Base-by-base conservation (phyloP, 164 flowering plant species). In the Magnolia sinica region DNA sequence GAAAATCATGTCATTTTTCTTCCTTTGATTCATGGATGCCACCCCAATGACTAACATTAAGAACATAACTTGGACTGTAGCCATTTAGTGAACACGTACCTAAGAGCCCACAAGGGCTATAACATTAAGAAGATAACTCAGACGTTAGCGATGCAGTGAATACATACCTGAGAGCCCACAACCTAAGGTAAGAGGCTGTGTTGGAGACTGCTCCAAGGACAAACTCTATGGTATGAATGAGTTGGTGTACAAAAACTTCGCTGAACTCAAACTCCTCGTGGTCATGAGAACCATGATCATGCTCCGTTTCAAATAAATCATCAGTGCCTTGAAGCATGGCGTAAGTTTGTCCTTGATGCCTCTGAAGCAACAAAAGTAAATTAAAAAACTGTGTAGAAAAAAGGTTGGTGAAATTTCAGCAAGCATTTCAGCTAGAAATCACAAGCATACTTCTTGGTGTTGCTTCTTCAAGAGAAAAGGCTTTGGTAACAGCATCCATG, bases 171-270 rank as follows among this genome's bases (percentile, higher is more conserved):
- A 94, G 91, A 51, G 99, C 98, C 99, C 99, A 96, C 64, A 96
- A 79, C 64, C 99, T 95, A 82, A 96, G 98, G 79, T 96, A 96
- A 0, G 99, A 96, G 79, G 99, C 99, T 19, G 99, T 96, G 80
- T 96, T 96, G 51, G 99, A 96, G 72, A 96, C 95, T 75, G 99
- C 93, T 65, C 98, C 99, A 71, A 96, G 98, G 49, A 96, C 99
- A 84, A 96, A 94, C 77, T 96, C 99, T 51, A 96, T 96, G 9
- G 99, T 92, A 81, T 96, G 99, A 13, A 96, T 96, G 64, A 96
- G 92, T 81, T 94, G 99, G 81, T 96, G 98, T 13, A 96, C 98
- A 79, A 96, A 90, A 76, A 94, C 85, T 89, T 96, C 99, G 86
- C 98, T 91, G 76, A 96, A 96, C 76, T 92, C 96, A 73, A 96